Percentiles rank a stretch among this genome's conserved stretches.
Evolutionary conservation across 129 eudicot genomes (phyloP).

Genomic region (Chrysanthemum makinoi): DNA sequence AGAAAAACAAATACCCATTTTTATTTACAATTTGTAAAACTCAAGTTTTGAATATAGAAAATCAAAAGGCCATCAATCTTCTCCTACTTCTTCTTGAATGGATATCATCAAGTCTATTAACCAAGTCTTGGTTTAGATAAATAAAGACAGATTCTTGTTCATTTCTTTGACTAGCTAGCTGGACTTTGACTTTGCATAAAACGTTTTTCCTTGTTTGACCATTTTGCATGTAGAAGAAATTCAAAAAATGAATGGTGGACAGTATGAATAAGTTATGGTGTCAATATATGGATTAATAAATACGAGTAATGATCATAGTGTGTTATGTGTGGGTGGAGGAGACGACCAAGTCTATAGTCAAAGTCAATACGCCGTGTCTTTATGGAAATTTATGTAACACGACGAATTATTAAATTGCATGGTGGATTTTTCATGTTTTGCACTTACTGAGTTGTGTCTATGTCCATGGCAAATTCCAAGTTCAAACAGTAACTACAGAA

Average conservation of each 20-base stretch:
- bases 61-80: slow-evolving; percentile 17
- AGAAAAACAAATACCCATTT: slow-evolving; percentile 49
- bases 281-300: background rate
- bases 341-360: slow-evolving; percentile 29
- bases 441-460: too few relatives aligned
- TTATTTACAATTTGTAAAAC: background rate
- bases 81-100: background rate
- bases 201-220: too few relatives aligned
- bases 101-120: background rate
- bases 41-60: background rate
- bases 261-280: too few relatives aligned
- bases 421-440: too few relatives aligned
- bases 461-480: too few relatives aligned
- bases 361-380: slow-evolving; percentile 26
- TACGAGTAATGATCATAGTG: background rate
- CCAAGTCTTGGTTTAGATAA: background rate
- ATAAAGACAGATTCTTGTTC: background rate
- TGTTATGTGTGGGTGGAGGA: slow-evolving; percentile 12
- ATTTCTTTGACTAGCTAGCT: slow-evolving; percentile 29
- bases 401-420: background rate
- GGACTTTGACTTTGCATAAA: too few relatives aligned
- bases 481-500: too few relatives aligned
- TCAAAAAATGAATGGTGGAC: slow-evolving; percentile 1
- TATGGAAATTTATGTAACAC: background rate
- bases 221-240: background rate